These are phyloP conservation scores for Lachancea nothofagi DNA, from an alignment of 805 yeast species.

Conservation along the genomic window DNA sequence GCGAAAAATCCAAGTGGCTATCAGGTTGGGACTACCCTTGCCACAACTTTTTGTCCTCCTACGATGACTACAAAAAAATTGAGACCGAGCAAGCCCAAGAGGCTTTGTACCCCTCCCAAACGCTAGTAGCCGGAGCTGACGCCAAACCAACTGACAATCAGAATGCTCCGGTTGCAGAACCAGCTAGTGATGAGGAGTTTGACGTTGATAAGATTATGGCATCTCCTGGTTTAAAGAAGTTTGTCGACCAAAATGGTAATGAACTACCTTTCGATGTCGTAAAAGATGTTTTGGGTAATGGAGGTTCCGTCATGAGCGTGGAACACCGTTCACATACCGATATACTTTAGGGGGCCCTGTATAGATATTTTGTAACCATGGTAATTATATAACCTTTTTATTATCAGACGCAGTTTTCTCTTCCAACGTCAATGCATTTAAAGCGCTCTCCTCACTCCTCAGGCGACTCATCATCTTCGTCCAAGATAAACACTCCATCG, in stretches of 20 bases:
- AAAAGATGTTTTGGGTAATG: slow-evolving; percentile 23
- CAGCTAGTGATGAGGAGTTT: slow-evolving; percentile 5
- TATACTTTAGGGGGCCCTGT: slow-evolving; percentile 1
- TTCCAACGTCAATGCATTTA: background rate
- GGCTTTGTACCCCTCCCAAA: slow-evolving; percentile 9
- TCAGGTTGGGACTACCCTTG: slow-evolving; percentile 89
- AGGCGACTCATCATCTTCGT: slow-evolving; percentile 5
- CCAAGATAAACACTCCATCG: slow-evolving; percentile 5
- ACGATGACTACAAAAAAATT: slow-evolving; percentile 24
- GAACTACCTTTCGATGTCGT: slow-evolving; percentile 32
- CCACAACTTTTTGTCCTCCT: slow-evolving; percentile 40
- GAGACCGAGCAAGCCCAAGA: slow-evolving; percentile 5
- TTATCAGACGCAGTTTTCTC: too few species aligned
- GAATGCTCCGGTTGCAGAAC: slow-evolving; percentile 6
- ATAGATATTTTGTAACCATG: background rate
- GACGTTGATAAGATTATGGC: slow-evolving; percentile 21
- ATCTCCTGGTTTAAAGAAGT: slow-evolving; percentile 28
- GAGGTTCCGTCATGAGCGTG: slow-evolving; percentile 21
- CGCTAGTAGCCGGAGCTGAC: slow-evolving; percentile 11
- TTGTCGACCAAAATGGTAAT: slow-evolving; percentile 37
- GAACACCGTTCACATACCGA: slow-evolving; percentile 10
- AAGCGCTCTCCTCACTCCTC: background rate
- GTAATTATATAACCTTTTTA: background rate
- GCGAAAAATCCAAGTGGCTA: slow-evolving; percentile 56
- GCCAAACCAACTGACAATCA: slow-evolving; percentile 7